Evolutionary conservation across 139 green algal genomes (phyloP).

Genomic region (Chlamydomonas urium): DNA sequence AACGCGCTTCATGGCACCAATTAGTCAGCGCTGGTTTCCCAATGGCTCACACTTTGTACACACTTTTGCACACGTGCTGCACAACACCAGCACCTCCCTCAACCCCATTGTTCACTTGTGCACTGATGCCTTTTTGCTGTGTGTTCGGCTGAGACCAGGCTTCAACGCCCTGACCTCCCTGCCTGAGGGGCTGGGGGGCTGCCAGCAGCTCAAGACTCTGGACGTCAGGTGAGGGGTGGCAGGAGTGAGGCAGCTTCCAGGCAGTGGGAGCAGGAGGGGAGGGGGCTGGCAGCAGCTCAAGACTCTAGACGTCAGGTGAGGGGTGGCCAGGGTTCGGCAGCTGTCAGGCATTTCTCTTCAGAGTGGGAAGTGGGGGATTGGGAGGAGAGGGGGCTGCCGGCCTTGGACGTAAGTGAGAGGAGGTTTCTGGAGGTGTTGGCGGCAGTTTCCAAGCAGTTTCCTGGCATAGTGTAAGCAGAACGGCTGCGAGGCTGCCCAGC

Average conservation of each 20-base stretch:
- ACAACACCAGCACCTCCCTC: no score
- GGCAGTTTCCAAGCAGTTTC: no score
- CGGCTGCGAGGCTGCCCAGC: background rate
- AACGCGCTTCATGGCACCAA: no score
- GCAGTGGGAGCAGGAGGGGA: background rate
- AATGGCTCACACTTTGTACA: no score
- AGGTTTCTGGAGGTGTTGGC: no score
- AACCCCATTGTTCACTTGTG: background rate
- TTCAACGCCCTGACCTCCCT: constrained; percentile 1
- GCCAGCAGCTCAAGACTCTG: constrained; percentile 4
- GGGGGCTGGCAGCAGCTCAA: background rate
- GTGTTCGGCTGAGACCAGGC: no score
- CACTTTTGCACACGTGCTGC: no score
- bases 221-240: background rate
- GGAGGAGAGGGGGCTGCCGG: no score
- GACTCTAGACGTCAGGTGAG: background rate
- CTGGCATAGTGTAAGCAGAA: no score
- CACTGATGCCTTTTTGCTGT: background rate
- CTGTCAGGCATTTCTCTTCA: no score
- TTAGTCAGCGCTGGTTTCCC: no score
- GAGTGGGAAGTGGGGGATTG: background rate
- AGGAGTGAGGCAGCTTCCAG: background rate
- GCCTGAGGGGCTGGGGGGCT: background rate
- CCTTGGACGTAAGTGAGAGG: no score
- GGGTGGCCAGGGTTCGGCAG: background rate